Conservation (phyloP, 2,329 filamentous ascomycete genomes). For the Cladosporium sp. region DNA sequence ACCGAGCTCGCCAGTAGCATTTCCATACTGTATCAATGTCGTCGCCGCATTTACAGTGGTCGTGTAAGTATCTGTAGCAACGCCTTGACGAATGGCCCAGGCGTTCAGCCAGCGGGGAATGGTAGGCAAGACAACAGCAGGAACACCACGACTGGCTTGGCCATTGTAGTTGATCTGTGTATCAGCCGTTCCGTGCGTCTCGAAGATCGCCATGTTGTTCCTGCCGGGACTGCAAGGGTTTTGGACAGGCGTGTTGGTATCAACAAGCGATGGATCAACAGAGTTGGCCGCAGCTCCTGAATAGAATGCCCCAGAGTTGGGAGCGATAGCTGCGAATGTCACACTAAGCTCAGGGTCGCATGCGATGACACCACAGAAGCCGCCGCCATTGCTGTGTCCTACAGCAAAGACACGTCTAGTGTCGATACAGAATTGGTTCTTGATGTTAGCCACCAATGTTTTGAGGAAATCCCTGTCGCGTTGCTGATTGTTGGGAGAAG, state of each 20-base stretch:
- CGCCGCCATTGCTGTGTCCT: slow-evolving; percentile 54
- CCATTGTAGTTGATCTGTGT: slow-evolving; percentile 37
- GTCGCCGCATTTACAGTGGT: slow-evolving; percentile 19
- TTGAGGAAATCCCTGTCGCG: slow-evolving; percentile 41
- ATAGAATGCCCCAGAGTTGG: slow-evolving; percentile 46
- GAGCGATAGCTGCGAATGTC: slow-evolving; percentile 47
- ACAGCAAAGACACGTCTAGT: slow-evolving; percentile 40
- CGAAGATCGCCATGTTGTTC: slow-evolving; percentile 35
- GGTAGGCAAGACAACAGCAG: slow-evolving; percentile 14
- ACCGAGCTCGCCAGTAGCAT: slow-evolving; percentile 30
- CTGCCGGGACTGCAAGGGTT: slow-evolving; percentile 19
- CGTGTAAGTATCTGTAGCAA: slow-evolving; percentile 28
- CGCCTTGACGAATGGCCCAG: slow-evolving; percentile 34
- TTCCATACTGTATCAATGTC: slow-evolving; percentile 19
- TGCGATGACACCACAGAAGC: slow-evolving; percentile 44
- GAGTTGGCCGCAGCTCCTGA: slow-evolving; percentile 23
- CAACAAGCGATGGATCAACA: slow-evolving; percentile 19
- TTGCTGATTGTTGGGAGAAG: slow-evolving; percentile 17
- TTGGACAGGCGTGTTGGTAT: slow-evolving; percentile 22
- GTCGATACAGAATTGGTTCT: slow-evolving; percentile 43
- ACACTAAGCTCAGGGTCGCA: slow-evolving; percentile 40
- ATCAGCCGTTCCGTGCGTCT: slow-evolving; percentile 42
- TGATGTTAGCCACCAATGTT: slow-evolving; percentile 37
- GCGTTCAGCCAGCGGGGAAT: slow-evolving; percentile 29
- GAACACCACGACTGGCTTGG: slow-evolving; percentile 16